Base-by-base conservation (phyloP, 768 basidiomycete genomes). In the Artomyces pyxidatus region DNA sequence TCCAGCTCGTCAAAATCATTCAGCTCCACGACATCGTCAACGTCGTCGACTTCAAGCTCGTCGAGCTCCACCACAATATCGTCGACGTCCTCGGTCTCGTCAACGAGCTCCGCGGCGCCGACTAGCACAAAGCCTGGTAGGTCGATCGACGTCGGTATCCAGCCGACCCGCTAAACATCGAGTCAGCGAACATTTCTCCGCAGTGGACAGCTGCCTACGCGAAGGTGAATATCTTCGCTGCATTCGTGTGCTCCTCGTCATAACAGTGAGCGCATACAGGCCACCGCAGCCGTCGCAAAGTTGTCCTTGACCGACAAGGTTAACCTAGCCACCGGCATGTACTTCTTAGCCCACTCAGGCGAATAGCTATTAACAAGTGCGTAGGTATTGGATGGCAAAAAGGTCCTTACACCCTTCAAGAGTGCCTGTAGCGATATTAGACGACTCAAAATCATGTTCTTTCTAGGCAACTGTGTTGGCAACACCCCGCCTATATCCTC, bases 191-290 rank as follows among this genome's bases (percentile, higher is more conserved):
- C 46, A 52, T 61, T 41, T 73, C 76, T 2, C 71, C 73, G 0
- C 72, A 76, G 59, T 81, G 79, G 79, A 58, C 66, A 11, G 67
- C 74, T 9, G 79, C 79, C 19, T 77, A 77, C 45, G 59, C 64
- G 6, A 81, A 81, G 67, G 78, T 75, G 48, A 21, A 45, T 1
- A 17, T 10, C 25, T n/a, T 12, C 6, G 12, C 19, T 21, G 42
- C 8, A 12, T 27, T 14, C 1, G 16, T 28, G 9, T 44, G 14
- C 16, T 8, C 14, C 42, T n/a, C 16, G 10, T 16, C 21, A 16
- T n/a, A 27, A 26, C 8, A 16, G n/a, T 12, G 17, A 14, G 22
- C 4, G 21, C 28, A 10, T 16, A 17, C 29, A 55, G 57, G 54
- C 57, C 11, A 25, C 44, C 23, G 29, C 45, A 12, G 45, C 54